Percentiles rank a stretch among this genome's conserved stretches.
Evolutionary conservation across 441 rosid genomes (phyloP).

Genomic region (Rhodomyrtus psidioides): DNA sequence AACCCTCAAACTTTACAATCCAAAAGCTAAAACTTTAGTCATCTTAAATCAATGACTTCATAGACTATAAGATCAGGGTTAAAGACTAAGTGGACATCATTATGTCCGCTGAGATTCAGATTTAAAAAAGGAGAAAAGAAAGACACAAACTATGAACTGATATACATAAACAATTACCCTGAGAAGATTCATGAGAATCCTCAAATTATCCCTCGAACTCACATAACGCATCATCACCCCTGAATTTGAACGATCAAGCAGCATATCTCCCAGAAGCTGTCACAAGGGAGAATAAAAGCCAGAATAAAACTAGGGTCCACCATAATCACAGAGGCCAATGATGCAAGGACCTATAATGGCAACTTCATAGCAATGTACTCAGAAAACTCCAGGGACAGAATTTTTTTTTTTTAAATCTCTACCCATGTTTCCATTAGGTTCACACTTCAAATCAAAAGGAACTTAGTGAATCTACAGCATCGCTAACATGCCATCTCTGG

Average conservation of each 20-base stretch:
- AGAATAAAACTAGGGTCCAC: not conserved
- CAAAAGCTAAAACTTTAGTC: not conserved
- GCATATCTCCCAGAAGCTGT: conserved; percentile 62
- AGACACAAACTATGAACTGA: not conserved
- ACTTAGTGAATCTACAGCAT: not conserved
- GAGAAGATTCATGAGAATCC: conserved; percentile 81
- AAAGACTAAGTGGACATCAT: not conserved
- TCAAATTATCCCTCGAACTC: conserved; percentile 67
- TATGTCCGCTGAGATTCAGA: not conserved
- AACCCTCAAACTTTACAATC: not conserved
- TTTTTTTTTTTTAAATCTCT: not conserved
- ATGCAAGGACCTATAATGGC: not conserved
- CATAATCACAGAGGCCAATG: not conserved
- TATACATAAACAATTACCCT: conserved; percentile 27
- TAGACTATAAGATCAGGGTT: not conserved
- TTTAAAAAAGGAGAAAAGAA: not conserved
- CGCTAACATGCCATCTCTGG: not conserved
- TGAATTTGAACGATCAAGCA: conserved; percentile 74
- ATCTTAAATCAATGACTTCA: not conserved
- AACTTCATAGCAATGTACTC: not conserved
- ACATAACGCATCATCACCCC: conserved; percentile 71
- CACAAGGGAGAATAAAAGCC: not conserved
- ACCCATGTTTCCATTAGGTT: not conserved
- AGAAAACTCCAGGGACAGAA: not conserved
- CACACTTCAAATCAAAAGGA: not conserved